Base-by-base conservation (phyloP, 305 asterid genomes). In the Rubia peregrina region DNA sequence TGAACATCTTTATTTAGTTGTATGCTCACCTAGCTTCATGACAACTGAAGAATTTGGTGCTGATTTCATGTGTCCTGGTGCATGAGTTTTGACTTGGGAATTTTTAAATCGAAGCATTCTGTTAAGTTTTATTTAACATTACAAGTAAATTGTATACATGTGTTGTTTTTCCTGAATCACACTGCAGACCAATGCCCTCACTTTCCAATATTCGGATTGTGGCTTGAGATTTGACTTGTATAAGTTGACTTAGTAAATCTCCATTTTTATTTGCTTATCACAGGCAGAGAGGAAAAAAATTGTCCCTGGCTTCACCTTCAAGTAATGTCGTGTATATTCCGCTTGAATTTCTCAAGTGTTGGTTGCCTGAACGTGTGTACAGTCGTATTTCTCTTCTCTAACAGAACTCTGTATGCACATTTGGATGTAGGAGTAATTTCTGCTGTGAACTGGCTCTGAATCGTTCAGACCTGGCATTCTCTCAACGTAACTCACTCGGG, bases 211-310 rank as follows among this genome's bases (percentile, higher is more conserved):
- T 60, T 63, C 36, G 17, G 68, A 17, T 12, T 69, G 7, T 43
- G 10, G 8, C 16, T 3, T 53, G 42, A 44, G 11, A 46, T 55
- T 65, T n/a, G 56, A 72, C 33, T 22, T 17, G 67, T 44, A 56
- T 43, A 55, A 72, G 61, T 61, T 53, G 71, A 17, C 60, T 13
- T 42, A 57, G 63, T 68, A 19, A 48, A 43, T 67, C 60, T 51
- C 57, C 64, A 40, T 48, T 40, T 24, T 24, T 5, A 71, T 73
- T 73, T 76, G 75, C 62, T 57, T 71, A 68, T 61, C 73, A 67
- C 92, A 93, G 98, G 95, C 71, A 83, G 98, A 91, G 77, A 94
- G 85, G 86, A 85, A 82, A 78, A 89, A 83, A 78, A n/a, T n/a
- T n/a, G n/a, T n/a, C n/a, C n/a, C n/a, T n/a, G n/a, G n/a, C n/a